Evolutionary conservation across 345 rosid genomes (phyloP).

Genomic region (Schrenkiella parvula): DNA sequence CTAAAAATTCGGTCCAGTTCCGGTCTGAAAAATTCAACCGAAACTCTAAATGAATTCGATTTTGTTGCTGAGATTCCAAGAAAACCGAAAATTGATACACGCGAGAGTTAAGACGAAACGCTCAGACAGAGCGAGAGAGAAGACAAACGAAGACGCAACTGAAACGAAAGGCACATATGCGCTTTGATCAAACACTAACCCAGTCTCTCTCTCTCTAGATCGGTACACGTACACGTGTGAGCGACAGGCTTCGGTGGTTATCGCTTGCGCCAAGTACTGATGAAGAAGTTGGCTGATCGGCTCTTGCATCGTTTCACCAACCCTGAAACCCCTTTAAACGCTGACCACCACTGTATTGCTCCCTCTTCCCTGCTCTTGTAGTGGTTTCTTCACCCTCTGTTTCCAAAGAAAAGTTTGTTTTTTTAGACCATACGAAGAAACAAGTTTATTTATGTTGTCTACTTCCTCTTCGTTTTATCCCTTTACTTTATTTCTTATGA

Average conservation of each 20-base stretch:
- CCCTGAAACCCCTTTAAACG: slow-evolving; percentile 14
- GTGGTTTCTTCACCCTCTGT: slow-evolving; percentile 1
- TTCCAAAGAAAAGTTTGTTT: background rate
- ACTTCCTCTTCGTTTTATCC: background rate
- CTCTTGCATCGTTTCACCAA: slow-evolving; percentile 36
- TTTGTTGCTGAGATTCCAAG: background rate
- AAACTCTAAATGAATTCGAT: background rate
- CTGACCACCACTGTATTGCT: slow-evolving; percentile 25
- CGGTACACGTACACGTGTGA: background rate
- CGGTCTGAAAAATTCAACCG: background rate
- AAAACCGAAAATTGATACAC: background rate
- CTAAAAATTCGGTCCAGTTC: background rate
- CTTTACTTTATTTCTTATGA: background rate
- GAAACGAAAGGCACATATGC: background rate
- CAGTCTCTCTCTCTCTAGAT: slow-evolving; percentile 1
- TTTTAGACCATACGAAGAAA: background rate
- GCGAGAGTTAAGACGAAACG: background rate
- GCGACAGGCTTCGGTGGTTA: slow-evolving; percentile 1
- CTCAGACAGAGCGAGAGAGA: background rate
- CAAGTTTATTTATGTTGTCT: background rate
- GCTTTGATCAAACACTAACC: background rate
- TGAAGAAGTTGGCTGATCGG: slow-evolving; percentile 42
- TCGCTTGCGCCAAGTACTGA: slow-evolving; percentile 21
- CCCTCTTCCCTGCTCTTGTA: background rate
- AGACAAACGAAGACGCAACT: background rate